Base-by-base conservation (phyloP, 2,329 filamentous ascomycete species). In the Emydomyces testavorans region DNA sequence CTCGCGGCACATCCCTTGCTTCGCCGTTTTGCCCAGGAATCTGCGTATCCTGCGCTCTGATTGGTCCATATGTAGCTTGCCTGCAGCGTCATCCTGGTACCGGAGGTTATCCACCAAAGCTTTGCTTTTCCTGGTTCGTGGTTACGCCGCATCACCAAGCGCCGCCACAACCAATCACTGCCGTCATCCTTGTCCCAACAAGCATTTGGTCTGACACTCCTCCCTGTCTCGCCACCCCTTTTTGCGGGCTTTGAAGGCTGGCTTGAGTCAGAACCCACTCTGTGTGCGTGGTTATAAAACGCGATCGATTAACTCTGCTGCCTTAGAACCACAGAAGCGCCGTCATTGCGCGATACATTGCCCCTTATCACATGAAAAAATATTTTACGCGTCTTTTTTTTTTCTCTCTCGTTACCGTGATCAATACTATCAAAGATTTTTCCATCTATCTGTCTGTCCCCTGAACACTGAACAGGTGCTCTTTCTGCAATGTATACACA, bases 81-180 rank as follows among this genome's bases (percentile, higher is more conserved):
- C 37, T 38, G 31, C 49, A 48, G 49, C 52, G 38, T 42, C 43
- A 48, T 42, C 42, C 36, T 44, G 48, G 43, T 18, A 44, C 35
- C 28, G 42, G 42, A 46, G 41, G 18, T 41, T 16, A 15, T 39
- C 47, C 44, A 40, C 44, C 24, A 10, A 31, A 40, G 44, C 44
- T 47, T 16, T 6, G 2, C 31, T 18, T 39, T 23, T 38, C 44
- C 35, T 32, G 35, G 44, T 13, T 36, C 24, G 35, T 47, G 44
- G 44, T 24, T 40, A 10, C 44, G 44, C 44, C 18, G 13, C 35
- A 21, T 32, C 34, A 31, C 44, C 44, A 39, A 46, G 51, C 51
- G 51, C 41, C 44, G 42, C 39, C 34, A 3, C 13, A 16, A 11
- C 52, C 52, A 52, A 54, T 54, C 50, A 49, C 23, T n/a, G 31